These are phyloP conservation scores for Solanum phureja DNA, from an alignment of 257 asterid species.

Conservation along the genomic window DNA sequence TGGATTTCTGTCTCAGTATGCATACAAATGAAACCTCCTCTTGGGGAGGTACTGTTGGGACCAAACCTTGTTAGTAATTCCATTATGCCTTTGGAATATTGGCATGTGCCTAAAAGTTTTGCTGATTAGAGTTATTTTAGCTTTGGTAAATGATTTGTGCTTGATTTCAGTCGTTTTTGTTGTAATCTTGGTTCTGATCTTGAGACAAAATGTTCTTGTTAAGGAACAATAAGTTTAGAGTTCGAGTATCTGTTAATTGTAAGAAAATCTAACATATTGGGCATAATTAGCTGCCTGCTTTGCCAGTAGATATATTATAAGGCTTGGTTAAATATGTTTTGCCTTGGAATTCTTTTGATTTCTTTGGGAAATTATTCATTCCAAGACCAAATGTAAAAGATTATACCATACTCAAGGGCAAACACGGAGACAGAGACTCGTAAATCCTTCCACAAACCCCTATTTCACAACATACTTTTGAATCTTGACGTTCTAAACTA, in stretches of 20 bases:
- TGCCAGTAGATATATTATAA: not conserved
- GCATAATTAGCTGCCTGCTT: not conserved
- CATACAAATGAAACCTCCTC: constrained; percentile 21
- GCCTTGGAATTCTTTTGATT: not conserved
- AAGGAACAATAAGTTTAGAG: not conserved
- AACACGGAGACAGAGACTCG: not conserved
- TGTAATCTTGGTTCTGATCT: not conserved
- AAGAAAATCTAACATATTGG: not conserved
- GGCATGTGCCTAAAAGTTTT: not conserved
- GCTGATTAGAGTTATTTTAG: not conserved
- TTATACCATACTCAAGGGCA: not conserved
- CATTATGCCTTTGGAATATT: not conserved
- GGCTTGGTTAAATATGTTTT: not conserved
- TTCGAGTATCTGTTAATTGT: not conserved
- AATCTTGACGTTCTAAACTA: not conserved
- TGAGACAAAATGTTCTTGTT: not conserved
- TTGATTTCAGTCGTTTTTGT: not conserved
- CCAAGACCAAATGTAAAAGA: not conserved
- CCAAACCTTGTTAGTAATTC: not conserved
- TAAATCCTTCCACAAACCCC: not conserved
- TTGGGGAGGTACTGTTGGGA: not conserved
- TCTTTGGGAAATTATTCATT: not conserved
- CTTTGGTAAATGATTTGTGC: not conserved
- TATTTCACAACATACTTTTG: not conserved
- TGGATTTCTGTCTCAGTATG: constrained; percentile 44